A percentile compares a stretch with the other conserved stretches of the same genome.
phyloP scores from a whole-genome alignment of 2,329 filamentous ascomycete species.

The Phialemonium atrogriseum region DNA sequence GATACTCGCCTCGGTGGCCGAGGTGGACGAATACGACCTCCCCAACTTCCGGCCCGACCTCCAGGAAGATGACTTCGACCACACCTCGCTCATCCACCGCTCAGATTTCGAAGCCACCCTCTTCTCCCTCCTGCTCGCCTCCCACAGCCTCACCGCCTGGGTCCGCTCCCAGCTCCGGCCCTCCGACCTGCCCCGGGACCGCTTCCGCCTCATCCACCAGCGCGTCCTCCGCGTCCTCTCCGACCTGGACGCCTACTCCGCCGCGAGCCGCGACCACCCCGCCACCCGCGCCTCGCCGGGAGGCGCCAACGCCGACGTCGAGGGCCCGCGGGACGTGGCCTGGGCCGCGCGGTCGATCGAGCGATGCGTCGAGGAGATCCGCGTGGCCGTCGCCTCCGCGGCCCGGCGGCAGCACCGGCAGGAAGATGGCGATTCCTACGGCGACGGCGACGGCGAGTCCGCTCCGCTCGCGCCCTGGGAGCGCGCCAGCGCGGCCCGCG shows the following conservation, averaged over 20 bases:
- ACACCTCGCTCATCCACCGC: constrained; percentile 12
- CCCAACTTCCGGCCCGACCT: constrained; percentile 37
- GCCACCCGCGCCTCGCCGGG: neutral
- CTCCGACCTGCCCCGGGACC: constrained; percentile 33
- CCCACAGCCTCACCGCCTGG: constrained; percentile 46
- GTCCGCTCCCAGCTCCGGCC: constrained; percentile 38
- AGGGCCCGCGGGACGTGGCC: constrained; percentile 29
- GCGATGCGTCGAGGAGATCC: constrained; percentile 33
- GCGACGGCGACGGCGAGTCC: too few species aligned
- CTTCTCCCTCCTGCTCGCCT: constrained; percentile 44
- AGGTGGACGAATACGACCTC: constrained; percentile 29
- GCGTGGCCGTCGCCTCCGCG: constrained; percentile 26
- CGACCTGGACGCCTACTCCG: constrained; percentile 28
- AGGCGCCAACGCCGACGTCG: constrained; percentile 8
- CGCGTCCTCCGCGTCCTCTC: constrained; percentile 38
- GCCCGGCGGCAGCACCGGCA: constrained; percentile 4
- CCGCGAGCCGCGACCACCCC: constrained; percentile 5
- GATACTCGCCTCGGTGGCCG: constrained; percentile 39
- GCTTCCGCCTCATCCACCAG: constrained; percentile 39
- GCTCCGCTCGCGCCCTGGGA: constrained; percentile 28
- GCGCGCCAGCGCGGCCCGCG: constrained; percentile 35
- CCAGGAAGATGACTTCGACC: constrained; percentile 18
- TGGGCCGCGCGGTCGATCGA: constrained; percentile 43
- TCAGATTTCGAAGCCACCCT: constrained; percentile 42
- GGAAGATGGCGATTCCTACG: too few species aligned